A percentile compares a stretch with the other conserved stretches of the same genome.
These are phyloP conservation scores for Smallanthus sonchifolius DNA, from an alignment of 129 eudicot genomes.

Conservation along the genomic window DNA sequence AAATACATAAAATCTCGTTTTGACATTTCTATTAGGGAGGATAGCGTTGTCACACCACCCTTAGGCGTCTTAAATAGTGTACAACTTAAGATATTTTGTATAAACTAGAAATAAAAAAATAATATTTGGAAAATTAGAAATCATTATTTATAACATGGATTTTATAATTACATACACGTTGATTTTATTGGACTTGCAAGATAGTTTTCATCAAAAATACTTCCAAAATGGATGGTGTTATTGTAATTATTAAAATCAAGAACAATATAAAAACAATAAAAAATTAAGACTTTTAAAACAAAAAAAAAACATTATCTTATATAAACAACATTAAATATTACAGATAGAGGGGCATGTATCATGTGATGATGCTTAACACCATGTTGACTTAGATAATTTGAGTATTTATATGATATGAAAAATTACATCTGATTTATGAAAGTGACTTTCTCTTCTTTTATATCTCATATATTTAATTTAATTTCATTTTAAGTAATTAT, in stretches of 20 bases:
- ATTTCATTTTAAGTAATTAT: too few species aligned
- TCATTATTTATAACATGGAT: background rate
- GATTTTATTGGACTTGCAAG: background rate
- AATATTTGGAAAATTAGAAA: background rate
- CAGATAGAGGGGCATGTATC: conserved; percentile 4
- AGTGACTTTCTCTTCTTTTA: background rate
- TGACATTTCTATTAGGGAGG: background rate
- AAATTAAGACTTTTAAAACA: background rate
- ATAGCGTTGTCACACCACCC: background rate
- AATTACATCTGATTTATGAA: background rate
- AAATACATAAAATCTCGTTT: background rate
- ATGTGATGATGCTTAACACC: conserved; percentile 7
- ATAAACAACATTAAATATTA: background rate
- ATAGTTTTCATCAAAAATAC: background rate
- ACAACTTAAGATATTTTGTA: background rate
- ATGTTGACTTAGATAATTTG: background rate
- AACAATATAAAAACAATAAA: background rate
- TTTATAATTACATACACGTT: conserved; percentile 6
- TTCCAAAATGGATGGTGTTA: conserved; percentile 9
- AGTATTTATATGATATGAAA: background rate
- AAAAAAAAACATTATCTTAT: background rate
- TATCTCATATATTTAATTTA: background rate
- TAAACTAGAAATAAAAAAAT: background rate
- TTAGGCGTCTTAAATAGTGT: background rate
- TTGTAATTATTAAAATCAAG: background rate